A percentile compares a stretch with the other conserved stretches of the same genome.
Conservation (phyloP, 352 stramenopile species). For the Phytophthora sojae region DNA sequence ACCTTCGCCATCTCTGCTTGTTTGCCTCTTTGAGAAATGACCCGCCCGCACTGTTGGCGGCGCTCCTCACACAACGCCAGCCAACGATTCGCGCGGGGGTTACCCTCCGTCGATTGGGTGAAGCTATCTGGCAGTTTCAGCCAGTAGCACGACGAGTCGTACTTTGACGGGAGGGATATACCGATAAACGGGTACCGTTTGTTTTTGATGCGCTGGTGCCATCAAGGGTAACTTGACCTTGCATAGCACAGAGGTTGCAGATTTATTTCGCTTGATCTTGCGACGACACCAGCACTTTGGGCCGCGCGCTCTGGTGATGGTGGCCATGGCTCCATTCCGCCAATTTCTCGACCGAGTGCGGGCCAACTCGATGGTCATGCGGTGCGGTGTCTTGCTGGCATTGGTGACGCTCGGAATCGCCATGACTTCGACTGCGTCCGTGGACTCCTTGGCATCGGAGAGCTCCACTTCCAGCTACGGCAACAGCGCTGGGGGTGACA, state of each 20-base stretch:
- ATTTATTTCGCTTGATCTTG: conserved; percentile 6
- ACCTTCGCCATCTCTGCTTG: conserved; percentile 73
- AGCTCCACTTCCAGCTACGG: neutral
- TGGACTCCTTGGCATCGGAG: conserved; percentile 2
- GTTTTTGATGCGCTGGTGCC: conserved; percentile 2
- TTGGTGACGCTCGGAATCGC: conserved; percentile 9
- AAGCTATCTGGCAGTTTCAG: neutral
- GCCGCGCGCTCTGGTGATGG: conserved; percentile 11
- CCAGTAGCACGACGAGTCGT: conserved; percentile 4
- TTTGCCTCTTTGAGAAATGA: conserved; percentile 71
- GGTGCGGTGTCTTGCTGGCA: conserved; percentile 9
- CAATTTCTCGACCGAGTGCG: conserved; percentile 18
- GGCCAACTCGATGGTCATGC: conserved; percentile 13
- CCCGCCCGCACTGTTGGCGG: neutral
- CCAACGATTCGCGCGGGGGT: conserved; percentile 36
- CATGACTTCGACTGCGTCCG: conserved; percentile 14
- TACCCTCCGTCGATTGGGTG: neutral
- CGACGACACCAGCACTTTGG: conserved; percentile 16
- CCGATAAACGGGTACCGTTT: neutral
- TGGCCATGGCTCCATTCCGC: conserved; percentile 27
- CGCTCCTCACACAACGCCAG: conserved; percentile 6
- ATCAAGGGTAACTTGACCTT: conserved; percentile 16
- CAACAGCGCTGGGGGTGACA: neutral
- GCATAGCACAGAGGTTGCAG: conserved; percentile 3
- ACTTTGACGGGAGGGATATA: conserved; percentile 7